phyloP scores from a whole-genome alignment of 257 asterid genomes.

The Leonotis leonurus region DNA sequence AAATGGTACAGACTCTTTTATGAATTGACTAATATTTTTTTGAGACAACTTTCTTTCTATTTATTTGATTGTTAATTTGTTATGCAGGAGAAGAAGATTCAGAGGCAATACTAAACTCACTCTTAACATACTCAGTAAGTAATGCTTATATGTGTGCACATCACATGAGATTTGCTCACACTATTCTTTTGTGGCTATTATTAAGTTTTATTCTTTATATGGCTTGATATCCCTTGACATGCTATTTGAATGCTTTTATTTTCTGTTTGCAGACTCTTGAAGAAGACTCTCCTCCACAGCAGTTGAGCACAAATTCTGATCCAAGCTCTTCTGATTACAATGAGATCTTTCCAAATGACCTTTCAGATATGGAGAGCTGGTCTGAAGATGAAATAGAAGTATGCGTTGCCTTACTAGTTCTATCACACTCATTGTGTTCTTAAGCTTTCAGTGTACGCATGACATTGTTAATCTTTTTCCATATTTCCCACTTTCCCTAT shows the following conservation, averaged over 20 bases:
- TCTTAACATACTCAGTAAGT: conserved; percentile 60
- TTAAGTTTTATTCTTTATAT: too few relatives aligned
- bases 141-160: too few relatives aligned
- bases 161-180: too few relatives aligned
- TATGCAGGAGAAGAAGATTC: conserved; percentile 46
- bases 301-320: conserved; percentile 33
- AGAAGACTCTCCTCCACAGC: conserved; percentile 51
- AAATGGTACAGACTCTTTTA: conserved; percentile 33
- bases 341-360: conserved; percentile 36
- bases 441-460: conserved; percentile 6
- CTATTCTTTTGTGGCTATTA: too few relatives aligned
- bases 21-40: neutral
- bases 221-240: too few relatives aligned
- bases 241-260: too few relatives aligned
- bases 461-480: too few relatives aligned
- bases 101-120: conserved; percentile 49
- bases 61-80: neutral
- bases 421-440: neutral
- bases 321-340: conserved; percentile 52
- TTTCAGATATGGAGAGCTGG: conserved; percentile 56
- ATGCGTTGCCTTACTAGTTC: too few relatives aligned
- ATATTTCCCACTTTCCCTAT: too few relatives aligned
- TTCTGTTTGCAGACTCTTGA: conserved; percentile 55
- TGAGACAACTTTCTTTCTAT: conserved; percentile 3
- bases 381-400: conserved; percentile 52